Percentiles rank a stretch among this genome's conserved stretches.
Evolutionary conservation across 352 stramenopile species (phyloP).

Genomic region (Globisporangium radiosum): DNA sequence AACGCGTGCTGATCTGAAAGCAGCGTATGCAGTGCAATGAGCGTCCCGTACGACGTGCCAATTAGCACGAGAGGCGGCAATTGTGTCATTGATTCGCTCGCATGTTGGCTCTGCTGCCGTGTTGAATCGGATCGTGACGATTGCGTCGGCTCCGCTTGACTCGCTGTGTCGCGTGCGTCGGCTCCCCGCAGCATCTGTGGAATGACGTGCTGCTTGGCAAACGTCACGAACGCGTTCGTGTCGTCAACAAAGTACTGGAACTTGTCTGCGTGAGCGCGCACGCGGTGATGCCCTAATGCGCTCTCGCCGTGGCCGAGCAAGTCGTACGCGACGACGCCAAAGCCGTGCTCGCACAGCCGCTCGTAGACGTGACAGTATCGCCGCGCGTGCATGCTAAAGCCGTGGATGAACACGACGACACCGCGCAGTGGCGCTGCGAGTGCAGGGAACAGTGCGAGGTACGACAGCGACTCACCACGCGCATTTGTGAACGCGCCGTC

Average conservation of each 20-base stretch:
- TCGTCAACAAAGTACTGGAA: conserved; percentile 52
- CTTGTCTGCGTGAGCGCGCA: conserved; percentile 23
- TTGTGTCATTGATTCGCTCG: too few species aligned
- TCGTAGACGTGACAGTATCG: conserved; percentile 43
- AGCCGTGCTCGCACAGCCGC: conserved; percentile 26
- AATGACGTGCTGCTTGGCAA: conserved; percentile 30
- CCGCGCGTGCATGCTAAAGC: conserved; percentile 35
- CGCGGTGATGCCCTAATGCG: conserved; percentile 22
- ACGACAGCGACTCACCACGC: conserved; percentile 33
- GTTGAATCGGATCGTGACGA: too few species aligned
- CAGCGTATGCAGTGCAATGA: conserved; percentile 27
- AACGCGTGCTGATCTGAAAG: conserved; percentile 20
- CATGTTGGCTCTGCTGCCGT: too few species aligned
- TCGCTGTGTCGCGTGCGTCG: neutral
- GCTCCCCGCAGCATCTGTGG: conserved; percentile 12
- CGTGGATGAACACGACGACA: conserved; percentile 47
- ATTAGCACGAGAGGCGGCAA: conserved; percentile 17
- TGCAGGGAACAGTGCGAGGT: conserved; percentile 31
- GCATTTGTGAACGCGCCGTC: conserved; percentile 32
- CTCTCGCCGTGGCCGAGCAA: conserved; percentile 39
- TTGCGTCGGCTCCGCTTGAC: neutral
- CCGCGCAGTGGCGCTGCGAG: conserved; percentile 15
- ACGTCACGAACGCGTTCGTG: conserved; percentile 34
- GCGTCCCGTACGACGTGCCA: conserved; percentile 27
- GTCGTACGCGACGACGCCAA: conserved; percentile 43